Evolutionary conservation across 495 filamentous ascomycete genomes (phyloP).

Genomic region (Pseudevernia furfuracea): DNA sequence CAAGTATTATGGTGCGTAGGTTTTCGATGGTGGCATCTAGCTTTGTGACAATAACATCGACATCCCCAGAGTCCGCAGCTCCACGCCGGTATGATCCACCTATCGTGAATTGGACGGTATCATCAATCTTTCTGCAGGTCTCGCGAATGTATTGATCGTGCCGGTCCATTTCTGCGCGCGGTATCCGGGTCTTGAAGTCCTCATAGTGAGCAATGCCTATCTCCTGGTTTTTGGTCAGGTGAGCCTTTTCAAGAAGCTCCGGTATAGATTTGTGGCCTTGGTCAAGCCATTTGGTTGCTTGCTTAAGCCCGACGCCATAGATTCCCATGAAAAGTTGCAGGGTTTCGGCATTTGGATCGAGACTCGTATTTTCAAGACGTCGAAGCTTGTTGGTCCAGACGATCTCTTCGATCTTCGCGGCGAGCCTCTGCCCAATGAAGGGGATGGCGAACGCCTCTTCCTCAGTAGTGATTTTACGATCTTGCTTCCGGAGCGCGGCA

Average conservation of each 20-base stretch:
- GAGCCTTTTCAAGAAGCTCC: constrained; percentile 57
- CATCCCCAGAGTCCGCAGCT: constrained; percentile 63
- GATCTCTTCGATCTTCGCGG: constrained; percentile 89
- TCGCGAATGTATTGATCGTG: constrained; percentile 62
- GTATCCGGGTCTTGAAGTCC: constrained; percentile 78
- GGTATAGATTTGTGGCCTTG: constrained; percentile 68
- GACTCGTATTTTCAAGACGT: constrained; percentile 60
- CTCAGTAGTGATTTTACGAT: constrained; percentile 55
- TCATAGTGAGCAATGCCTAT: constrained; percentile 75
- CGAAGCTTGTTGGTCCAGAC: constrained; percentile 65
- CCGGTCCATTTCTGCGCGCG: constrained; percentile 63
- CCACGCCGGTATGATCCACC: constrained; percentile 85
- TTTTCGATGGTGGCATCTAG: constrained; percentile 45
- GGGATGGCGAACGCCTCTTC: constrained; percentile 62
- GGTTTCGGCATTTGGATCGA: constrained; percentile 54
- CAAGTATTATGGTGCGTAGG: constrained; percentile 58
- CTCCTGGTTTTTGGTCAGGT: constrained; percentile 64
- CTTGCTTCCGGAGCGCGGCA: constrained; percentile 59
- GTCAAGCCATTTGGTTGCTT: constrained; percentile 71
- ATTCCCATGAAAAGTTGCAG: constrained; percentile 66
- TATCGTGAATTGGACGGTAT: constrained; percentile 58
- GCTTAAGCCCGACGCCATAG: constrained; percentile 66
- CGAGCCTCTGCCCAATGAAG: constrained; percentile 67
- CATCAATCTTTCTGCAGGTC: constrained; percentile 55
- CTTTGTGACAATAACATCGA: constrained; percentile 83